A percentile compares a stretch with the other conserved stretches of the same genome.
These are phyloP conservation scores for Vitis labrusca DNA, from an alignment of 164 flowering plant genomes.

Conservation along the genomic window DNA sequence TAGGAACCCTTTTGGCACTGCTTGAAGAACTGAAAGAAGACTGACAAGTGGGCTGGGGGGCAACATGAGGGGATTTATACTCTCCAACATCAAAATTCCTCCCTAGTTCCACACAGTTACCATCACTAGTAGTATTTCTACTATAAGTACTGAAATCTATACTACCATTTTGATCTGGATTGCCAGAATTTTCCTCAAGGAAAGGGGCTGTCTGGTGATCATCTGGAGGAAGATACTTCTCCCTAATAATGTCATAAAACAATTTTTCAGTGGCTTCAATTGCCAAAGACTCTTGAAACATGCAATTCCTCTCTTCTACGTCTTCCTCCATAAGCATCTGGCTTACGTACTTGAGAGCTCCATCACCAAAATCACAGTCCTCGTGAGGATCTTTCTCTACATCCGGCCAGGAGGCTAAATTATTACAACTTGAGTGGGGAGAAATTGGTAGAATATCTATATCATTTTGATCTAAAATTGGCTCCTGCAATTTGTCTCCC, in stretches of 20 bases:
- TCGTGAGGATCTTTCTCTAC: conserved; percentile 30
- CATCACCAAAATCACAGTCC: conserved; percentile 56
- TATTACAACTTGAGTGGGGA: conserved; percentile 6
- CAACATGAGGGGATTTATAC: neutral
- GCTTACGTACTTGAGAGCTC: conserved; percentile 42
- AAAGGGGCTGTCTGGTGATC: neutral
- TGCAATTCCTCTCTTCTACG: conserved; percentile 41
- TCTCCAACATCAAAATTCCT: conserved; percentile 11
- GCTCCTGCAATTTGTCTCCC: neutral
- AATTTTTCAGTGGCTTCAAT: conserved; percentile 53
- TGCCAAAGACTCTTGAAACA: conserved; percentile 49
- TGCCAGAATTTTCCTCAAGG: conserved; percentile 15
- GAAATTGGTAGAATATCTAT: conserved; percentile 7
- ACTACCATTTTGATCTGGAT: conserved; percentile 7
- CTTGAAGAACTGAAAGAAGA: conserved; percentile 28
- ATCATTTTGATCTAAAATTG: neutral
- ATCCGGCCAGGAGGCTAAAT: conserved; percentile 1
- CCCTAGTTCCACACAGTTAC: conserved; percentile 1
- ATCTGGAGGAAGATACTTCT: conserved; percentile 30
- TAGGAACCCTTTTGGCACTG: conserved; percentile 20
- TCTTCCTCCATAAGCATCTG: conserved; percentile 68
- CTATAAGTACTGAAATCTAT: neutral
- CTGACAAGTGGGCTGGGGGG: conserved; percentile 10
- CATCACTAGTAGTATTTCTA: neutral
- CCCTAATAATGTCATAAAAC: conserved; percentile 43